Evolutionary conservation across 2,329 filamentous ascomycete species (phyloP).

Genomic region (Pseudogymnoascus sp.): DNA sequence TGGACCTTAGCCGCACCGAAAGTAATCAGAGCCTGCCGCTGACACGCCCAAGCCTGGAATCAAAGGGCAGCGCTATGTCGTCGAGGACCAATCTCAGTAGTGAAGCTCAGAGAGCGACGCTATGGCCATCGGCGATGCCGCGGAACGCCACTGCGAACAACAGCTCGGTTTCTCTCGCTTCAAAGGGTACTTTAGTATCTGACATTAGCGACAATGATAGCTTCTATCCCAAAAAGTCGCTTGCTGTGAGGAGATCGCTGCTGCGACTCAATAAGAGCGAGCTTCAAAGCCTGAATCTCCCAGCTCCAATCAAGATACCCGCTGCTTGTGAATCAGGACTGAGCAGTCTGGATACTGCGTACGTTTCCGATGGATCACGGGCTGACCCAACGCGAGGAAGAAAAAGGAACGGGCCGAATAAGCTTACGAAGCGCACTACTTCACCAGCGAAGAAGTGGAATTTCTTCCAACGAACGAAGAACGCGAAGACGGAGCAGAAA

Average conservation of each 20-base stretch:
- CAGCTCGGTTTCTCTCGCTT: conserved; percentile 10
- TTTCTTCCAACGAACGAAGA: conserved; percentile 49
- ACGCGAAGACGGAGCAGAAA: conserved; percentile 13
- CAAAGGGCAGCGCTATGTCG: conserved; percentile 29
- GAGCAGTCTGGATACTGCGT: conserved; percentile 48
- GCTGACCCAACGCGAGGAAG: conserved; percentile 30
- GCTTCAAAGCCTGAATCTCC: conserved; percentile 37
- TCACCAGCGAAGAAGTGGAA: conserved; percentile 51
- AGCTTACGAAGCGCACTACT: conserved; percentile 46
- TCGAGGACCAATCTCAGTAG: conserved; percentile 19
- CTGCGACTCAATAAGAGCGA: conserved; percentile 42
- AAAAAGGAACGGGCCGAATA: conserved; percentile 37
- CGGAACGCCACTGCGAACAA: conserved; percentile 18
- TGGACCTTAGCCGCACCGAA: conserved; percentile 40
- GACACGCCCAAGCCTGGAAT: conserved; percentile 36
- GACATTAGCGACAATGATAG: conserved; percentile 50
- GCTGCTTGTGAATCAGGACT: conserved; percentile 36
- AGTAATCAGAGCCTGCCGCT: conserved; percentile 41
- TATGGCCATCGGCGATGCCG: conserved; percentile 48
- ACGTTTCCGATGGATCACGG: conserved; percentile 50
- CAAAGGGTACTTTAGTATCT: conserved; percentile 27
- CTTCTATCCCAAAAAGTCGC: conserved; percentile 38
- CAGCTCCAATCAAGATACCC: conserved; percentile 43
- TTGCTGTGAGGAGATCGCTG: conserved; percentile 48
- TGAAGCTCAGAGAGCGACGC: conserved; percentile 35